Percentiles rank a stretch among this genome's conserved stretches.
These are phyloP conservation scores for Blastobotrys attinorum DNA, from an alignment of 805 yeast genomes.

Conservation along the genomic window DNA sequence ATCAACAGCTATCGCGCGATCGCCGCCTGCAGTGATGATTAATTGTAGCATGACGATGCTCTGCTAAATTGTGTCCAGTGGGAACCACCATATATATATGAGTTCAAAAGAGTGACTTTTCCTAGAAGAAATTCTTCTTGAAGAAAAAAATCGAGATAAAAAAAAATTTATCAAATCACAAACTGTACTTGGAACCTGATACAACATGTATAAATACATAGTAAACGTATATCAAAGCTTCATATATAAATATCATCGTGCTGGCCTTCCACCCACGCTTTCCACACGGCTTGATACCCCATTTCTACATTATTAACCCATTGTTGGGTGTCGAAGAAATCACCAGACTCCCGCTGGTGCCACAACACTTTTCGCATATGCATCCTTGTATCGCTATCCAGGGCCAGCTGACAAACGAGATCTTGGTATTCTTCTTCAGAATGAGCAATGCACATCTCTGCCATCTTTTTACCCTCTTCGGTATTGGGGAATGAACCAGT, in stretches of 20 bases:
- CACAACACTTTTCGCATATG: slow-evolving; percentile 18
- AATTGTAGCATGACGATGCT: no score
- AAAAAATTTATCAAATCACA: no score
- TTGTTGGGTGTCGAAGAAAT: slow-evolving; percentile 22
- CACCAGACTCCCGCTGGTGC: slow-evolving; percentile 17
- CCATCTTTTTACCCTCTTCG: slow-evolving; percentile 6
- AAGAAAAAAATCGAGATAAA: no score
- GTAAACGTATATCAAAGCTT: not conserved
- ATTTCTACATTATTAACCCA: slow-evolving; percentile 24
- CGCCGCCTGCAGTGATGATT: no score
- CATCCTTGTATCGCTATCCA: slow-evolving; percentile 12
- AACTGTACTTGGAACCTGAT: no score
- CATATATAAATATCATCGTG: slow-evolving; percentile 12
- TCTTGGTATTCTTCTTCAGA: slow-evolving; percentile 23
- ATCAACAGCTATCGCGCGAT: no score
- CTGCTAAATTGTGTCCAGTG: no score
- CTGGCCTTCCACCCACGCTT: slow-evolving; percentile 21
- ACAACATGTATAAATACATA: not conserved
- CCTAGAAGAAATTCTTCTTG: no score
- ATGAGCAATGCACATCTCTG: slow-evolving; percentile 15
- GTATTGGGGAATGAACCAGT: slow-evolving; percentile 16
- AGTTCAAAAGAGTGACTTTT: no score
- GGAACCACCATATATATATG: no score
- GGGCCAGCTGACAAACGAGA: slow-evolving; percentile 18
- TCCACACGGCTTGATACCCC: slow-evolving; percentile 24